phyloP scores from a whole-genome alignment of 2,329 filamentous ascomycete genomes.

The Oidium heveae region DNA sequence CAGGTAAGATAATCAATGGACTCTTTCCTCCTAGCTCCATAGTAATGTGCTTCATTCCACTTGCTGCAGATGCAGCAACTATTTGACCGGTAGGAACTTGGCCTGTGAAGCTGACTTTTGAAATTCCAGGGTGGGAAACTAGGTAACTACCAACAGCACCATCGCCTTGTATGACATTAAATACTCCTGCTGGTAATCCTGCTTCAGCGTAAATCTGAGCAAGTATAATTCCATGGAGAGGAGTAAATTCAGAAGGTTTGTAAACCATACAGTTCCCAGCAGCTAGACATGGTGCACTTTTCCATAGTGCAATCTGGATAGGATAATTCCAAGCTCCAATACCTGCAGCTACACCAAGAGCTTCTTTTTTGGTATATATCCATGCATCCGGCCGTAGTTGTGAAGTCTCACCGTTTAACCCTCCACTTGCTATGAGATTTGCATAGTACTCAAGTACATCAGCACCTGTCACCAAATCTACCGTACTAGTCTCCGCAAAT shows the following conservation, averaged over 20 bases:
- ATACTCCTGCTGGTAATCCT: slow-evolving; percentile 56
- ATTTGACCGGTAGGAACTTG: slow-evolving; percentile 65
- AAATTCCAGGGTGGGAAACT: slow-evolving; percentile 44
- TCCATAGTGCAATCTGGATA: slow-evolving; percentile 76
- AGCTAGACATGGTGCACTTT: slow-evolving; percentile 62
- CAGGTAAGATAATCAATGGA: slow-evolving; percentile 54
- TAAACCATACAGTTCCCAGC: slow-evolving; percentile 81
- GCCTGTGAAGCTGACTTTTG: slow-evolving; percentile 76
- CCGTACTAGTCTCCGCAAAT: slow-evolving; percentile 58
- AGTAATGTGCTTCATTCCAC: slow-evolving; percentile 69
- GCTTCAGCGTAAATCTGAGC: slow-evolving; percentile 57
- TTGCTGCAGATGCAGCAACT: slow-evolving; percentile 50
- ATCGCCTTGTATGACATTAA: slow-evolving; percentile 66
- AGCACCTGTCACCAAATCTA: slow-evolving; percentile 61
- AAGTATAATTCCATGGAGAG: slow-evolving; percentile 52
- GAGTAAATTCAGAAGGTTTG: slow-evolving; percentile 72
- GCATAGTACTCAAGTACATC: slow-evolving; percentile 77
- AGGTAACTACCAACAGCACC: slow-evolving; percentile 55
- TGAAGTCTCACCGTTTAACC: slow-evolving; percentile 57
- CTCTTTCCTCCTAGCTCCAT: slow-evolving; percentile 85
- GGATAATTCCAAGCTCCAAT: slow-evolving; percentile 89
- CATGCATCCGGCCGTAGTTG: slow-evolving; percentile 51
- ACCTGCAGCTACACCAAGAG: slow-evolving; percentile 61
- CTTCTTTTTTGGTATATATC: slow-evolving; percentile 61
- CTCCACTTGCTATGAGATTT: slow-evolving; percentile 49